phyloP scores from a whole-genome alignment of 805 yeast species.

The Limtongozyma cylindracea region DNA sequence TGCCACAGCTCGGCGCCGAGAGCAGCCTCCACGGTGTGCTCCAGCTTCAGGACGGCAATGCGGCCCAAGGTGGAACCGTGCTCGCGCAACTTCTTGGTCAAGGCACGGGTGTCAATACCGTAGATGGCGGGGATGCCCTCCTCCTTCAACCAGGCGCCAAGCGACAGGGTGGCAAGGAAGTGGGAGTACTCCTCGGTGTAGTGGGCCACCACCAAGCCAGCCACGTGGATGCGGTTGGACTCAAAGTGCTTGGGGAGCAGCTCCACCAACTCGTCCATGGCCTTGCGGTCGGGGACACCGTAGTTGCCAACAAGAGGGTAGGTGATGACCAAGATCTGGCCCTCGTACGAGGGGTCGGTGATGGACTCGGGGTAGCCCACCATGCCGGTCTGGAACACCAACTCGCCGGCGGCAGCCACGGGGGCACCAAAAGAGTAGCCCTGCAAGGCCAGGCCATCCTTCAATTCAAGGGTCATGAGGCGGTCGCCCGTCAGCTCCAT shows the following conservation, averaged over 20 bases:
- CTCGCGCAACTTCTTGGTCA: constrained; percentile 82
- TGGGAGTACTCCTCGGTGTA: constrained; percentile 94
- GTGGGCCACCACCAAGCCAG: constrained; percentile 91
- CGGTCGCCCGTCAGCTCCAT: constrained; percentile 65
- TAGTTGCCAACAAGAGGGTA: constrained; percentile 95
- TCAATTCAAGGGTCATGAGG: constrained; percentile 69
- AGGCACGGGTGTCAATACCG: constrained; percentile 91
- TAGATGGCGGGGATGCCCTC: constrained; percentile 89
- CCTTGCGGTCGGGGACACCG: constrained; percentile 83
- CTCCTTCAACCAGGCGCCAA: constrained; percentile 82
- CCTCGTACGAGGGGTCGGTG: constrained; percentile 96
- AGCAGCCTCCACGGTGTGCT: constrained; percentile 8
- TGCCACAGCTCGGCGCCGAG: constrained; percentile 24
- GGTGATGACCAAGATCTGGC: constrained; percentile 90
- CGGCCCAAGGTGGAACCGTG: constrained; percentile 88
- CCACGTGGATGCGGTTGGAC: constrained; percentile 77
- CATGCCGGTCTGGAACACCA: constrained; percentile 99
- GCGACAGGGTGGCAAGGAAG: constrained; percentile 73
- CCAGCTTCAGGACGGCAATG: constrained; percentile 31
- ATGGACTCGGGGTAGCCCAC: constrained; percentile 97
- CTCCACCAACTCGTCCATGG: constrained; percentile 48
- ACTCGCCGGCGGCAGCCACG: constrained; percentile 77
- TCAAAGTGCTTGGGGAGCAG: constrained; percentile 81
- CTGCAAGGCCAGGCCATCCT: constrained; percentile 65
- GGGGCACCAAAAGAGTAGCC: constrained; percentile 97